Percentiles rank a stretch among this genome's conserved stretches.
phyloP scores from a whole-genome alignment of 1,284 basidiomycete species.

The Volvariella surrecta region DNA sequence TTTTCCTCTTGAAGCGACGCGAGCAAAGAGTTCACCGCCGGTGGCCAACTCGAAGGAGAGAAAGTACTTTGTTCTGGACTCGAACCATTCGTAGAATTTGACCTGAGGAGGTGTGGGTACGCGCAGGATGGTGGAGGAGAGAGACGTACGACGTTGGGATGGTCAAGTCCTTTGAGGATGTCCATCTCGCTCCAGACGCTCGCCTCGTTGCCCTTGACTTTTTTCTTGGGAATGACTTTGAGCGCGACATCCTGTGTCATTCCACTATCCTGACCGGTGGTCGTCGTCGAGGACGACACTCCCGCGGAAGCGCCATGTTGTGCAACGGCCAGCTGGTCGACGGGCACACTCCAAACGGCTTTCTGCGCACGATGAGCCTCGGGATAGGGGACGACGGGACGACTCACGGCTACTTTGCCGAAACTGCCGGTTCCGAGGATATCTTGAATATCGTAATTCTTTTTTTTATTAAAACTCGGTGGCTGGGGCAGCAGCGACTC shows the following conservation, averaged over 20 bases:
- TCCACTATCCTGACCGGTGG: slow-evolving; percentile 9
- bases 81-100: slow-evolving; percentile 91
- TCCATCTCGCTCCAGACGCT: slow-evolving; percentile 89
- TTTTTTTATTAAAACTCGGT: slow-evolving; percentile 79
- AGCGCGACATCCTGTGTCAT: slow-evolving; percentile 72
- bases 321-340: slow-evolving; percentile 46
- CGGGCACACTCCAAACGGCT: slow-evolving; percentile 67
- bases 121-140: slow-evolving; percentile 1
- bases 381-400: slow-evolving; percentile 1
- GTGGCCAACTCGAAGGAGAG: slow-evolving; percentile 86
- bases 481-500: slow-evolving; percentile 68
- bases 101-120: slow-evolving; percentile 39
- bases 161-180: slow-evolving; percentile 78
- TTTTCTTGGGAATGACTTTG: slow-evolving; percentile 88
- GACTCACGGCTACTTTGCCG: slow-evolving; percentile 77
- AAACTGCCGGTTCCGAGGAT: slow-evolving; percentile 78
- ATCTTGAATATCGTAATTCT: slow-evolving; percentile 65
- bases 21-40: slow-evolving; percentile 86
- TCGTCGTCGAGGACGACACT: not conserved
- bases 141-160: slow-evolving; percentile 76
- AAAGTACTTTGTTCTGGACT: slow-evolving; percentile 86
- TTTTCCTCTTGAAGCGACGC: slow-evolving; percentile 75
- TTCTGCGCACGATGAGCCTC: slow-evolving; percentile 26
- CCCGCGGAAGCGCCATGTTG: slow-evolving; percentile 39
- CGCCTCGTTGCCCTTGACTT: slow-evolving; percentile 81